These are phyloP conservation scores for Vitis hybrid DNA, from an alignment of 177 flowering plant genomes.

Conservation along the genomic window DNA sequence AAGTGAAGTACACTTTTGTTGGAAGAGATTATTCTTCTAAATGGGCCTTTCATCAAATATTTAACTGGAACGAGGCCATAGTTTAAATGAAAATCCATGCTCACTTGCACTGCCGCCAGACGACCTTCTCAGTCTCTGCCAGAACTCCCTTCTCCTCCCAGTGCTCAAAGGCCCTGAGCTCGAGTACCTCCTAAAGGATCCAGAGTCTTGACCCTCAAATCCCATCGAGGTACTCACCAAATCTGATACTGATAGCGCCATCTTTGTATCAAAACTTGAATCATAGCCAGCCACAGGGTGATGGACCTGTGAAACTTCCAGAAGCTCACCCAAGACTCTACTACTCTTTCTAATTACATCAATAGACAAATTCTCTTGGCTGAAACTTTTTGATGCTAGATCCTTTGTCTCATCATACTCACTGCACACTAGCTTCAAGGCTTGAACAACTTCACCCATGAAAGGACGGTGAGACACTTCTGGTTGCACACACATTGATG, in stretches of 20 bases:
- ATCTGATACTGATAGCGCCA: slow-evolving; percentile 39
- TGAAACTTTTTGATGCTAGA: slow-evolving; percentile 24
- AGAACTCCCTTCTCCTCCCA: slow-evolving; percentile 42
- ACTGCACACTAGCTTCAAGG: slow-evolving; percentile 63
- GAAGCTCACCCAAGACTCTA: slow-evolving; percentile 24
- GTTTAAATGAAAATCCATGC: slow-evolving; percentile 27
- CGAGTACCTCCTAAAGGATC: slow-evolving; percentile 38
- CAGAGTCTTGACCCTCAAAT: slow-evolving; percentile 29
- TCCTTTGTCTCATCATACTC: slow-evolving; percentile 52
- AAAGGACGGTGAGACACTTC: slow-evolving; percentile 80
- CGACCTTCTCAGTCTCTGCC: slow-evolving; percentile 44
- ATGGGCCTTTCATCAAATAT: not conserved
- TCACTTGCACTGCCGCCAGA: slow-evolving; percentile 53
- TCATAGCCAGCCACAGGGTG: slow-evolving; percentile 18
- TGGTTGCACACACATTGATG: slow-evolving; percentile 80
- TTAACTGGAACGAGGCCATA: slow-evolving; percentile 22
- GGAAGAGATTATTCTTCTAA: not conserved
- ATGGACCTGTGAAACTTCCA: slow-evolving; percentile 12
- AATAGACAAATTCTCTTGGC: slow-evolving; percentile 27
- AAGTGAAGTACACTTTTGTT: not conserved
- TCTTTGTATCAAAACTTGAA: slow-evolving; percentile 14
- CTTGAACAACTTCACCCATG: slow-evolving; percentile 89
- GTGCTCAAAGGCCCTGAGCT: slow-evolving; percentile 47
- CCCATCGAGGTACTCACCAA: slow-evolving; percentile 30
- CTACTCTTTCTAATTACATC: slow-evolving; percentile 20